Evolutionary conservation across 164 flowering plant genomes (phyloP).

Genomic region (Liriodendron chinense): DNA sequence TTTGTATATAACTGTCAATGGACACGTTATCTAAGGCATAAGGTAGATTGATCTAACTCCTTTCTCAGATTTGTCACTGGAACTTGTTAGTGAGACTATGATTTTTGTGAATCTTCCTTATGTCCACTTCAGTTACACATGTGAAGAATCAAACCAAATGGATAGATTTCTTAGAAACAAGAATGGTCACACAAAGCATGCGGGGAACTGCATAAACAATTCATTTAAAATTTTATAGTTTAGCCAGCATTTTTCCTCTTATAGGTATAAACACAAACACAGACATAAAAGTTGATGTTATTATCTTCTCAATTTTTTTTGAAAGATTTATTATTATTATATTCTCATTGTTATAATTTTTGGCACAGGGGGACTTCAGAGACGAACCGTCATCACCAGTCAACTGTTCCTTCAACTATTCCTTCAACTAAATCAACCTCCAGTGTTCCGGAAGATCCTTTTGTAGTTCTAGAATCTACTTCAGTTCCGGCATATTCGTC

Average conservation of each 20-base stretch:
- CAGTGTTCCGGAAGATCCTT: constrained; percentile 54
- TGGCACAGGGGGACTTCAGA: constrained; percentile 44
- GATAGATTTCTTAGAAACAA: not conserved
- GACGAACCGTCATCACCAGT: constrained; percentile 22
- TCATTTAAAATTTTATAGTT: not conserved
- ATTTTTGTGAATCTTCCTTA: not conserved
- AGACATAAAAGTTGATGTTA: not conserved
- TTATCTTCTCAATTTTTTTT: not conserved
- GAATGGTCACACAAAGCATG: not conserved
- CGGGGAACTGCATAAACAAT: not conserved
- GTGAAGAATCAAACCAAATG: not conserved
- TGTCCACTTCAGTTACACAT: no score
- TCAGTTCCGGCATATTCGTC: constrained; percentile 36
- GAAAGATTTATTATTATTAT: not conserved
- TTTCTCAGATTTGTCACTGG: not conserved
- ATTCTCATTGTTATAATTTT: not conserved
- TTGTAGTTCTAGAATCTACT: constrained; percentile 56
- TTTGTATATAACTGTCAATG: no score
- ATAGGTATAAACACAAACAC: not conserved
- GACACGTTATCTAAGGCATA: no score
- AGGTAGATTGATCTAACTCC: not conserved
- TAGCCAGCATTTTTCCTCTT: not conserved
- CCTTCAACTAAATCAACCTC: constrained; percentile 35
- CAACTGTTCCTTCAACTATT: constrained; percentile 17
- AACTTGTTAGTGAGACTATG: not conserved